Evolutionary conservation across 2,329 filamentous ascomycete genomes (phyloP), one percentile per base, ranked within the genome.

Genomic region (Phialemoniopsis sp.): DNA sequence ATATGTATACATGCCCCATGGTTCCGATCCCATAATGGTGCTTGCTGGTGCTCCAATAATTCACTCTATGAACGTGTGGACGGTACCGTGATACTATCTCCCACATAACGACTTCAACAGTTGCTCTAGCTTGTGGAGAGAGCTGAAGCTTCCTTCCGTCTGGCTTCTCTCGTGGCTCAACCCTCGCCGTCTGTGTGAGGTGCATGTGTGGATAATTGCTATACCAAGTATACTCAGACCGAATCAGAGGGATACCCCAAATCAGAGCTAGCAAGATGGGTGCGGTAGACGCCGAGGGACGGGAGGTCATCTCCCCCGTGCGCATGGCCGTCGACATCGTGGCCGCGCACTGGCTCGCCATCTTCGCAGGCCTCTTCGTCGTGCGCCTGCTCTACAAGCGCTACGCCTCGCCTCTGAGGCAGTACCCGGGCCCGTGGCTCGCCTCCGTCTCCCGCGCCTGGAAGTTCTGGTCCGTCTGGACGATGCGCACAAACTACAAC

Each of bases 401-500:
- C 32, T 62, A 62, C 41, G 49, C 52, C 29, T 61, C 59, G 5
- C 60, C 60, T 3, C 51, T 62, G 13, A 55, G 58, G n/a, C 51
- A 51, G 26, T 62, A 57, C 37, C 60, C 59, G 0, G 61, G 60
- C 5, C 61, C 59, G 3, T 49, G 52, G 41, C 48, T 62, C 9
- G 60, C 59, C 12, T 61, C 59, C 1, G 39, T 56, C 26, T 53
- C 53, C 1, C 62, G 66, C 2, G 54, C 70, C 5, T 70, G 66
- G 66, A 70, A 68, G 41, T 47, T 68, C 19, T 21, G 50, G 18
- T 68, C 63, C 2, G 62, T 60, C 4, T 54, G 57, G 2, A 55
- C 55, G 0, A 61, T 63, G n/a, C 56, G 49, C 32, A 68, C 67
- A 3, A 63, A 72, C 36, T 55, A 60, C 30, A 54, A 70, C 6